Evolutionary conservation across 257 asterid genomes (phyloP).

Genomic region (Salvia rosmarinus): DNA sequence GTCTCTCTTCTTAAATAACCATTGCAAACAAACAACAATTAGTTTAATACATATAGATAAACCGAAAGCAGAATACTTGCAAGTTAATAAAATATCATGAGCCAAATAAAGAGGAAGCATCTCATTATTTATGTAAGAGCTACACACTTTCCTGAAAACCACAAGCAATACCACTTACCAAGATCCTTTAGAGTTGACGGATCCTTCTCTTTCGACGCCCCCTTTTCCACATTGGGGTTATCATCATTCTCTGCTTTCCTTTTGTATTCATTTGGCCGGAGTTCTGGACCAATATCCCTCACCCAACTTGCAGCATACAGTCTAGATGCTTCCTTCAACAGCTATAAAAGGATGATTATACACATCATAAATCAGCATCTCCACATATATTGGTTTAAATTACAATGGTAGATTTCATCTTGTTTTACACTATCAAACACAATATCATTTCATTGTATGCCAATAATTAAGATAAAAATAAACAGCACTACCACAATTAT

Average conservation of each 20-base stretch:
- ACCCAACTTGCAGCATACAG: slow-evolving; percentile 93
- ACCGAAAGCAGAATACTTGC: not conserved
- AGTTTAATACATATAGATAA: not conserved
- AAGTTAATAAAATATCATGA: not conserved
- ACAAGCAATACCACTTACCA: slow-evolving; percentile 46
- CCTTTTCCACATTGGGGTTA: slow-evolving; percentile 34
- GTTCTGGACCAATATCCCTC: slow-evolving; percentile 92
- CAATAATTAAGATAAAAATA: not conserved
- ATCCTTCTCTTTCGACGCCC: slow-evolving; percentile 47
- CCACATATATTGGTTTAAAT: not conserved
- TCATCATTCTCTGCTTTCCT: slow-evolving; percentile 46
- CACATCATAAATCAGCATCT: slow-evolving; percentile 19
- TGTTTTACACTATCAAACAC: not conserved
- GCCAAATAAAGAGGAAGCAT: not conserved
- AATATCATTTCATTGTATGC: not conserved
- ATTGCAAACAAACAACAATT: not conserved
- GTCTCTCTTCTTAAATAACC: not conserved
- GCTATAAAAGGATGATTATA: slow-evolving; percentile 40
- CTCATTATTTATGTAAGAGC: not conserved
- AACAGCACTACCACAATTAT: slow-evolving; percentile 6
- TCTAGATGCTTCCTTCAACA: slow-evolving; percentile 81
- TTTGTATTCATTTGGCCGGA: slow-evolving; percentile 79
- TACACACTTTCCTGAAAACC: not conserved
- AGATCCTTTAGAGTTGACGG: slow-evolving; percentile 92
- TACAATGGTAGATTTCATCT: not conserved